These are phyloP conservation scores for Whalleya microplaca DNA, from an alignment of 2,329 filamentous ascomycete genomes.

Conservation along the genomic window DNA sequence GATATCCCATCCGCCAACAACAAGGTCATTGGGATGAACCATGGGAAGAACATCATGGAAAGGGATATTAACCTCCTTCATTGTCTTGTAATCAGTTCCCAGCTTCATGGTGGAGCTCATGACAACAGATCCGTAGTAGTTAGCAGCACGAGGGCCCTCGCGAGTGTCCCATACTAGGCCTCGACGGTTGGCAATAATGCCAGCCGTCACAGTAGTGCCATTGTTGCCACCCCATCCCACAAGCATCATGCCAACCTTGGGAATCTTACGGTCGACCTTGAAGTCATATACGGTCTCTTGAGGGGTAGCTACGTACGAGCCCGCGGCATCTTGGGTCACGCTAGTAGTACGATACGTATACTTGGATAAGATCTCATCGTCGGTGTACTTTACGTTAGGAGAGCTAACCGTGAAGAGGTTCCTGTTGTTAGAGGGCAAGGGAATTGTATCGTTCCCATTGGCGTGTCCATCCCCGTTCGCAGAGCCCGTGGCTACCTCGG, in stretches of 20 bases:
- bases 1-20: slow-evolving; percentile 97
- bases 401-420: slow-evolving; percentile 86
- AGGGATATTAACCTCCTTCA: slow-evolving; percentile 91
- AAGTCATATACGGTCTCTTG: slow-evolving; percentile 94
- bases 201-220: slow-evolving; percentile 93
- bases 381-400: slow-evolving; percentile 89
- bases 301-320: slow-evolving; percentile 81
- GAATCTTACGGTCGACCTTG: slow-evolving; percentile 92
- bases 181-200: slow-evolving; percentile 93
- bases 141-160: slow-evolving; percentile 81
- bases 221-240: slow-evolving; percentile 99
- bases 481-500: slow-evolving; percentile 61
- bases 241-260: slow-evolving; percentile 95
- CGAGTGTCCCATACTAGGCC: slow-evolving; percentile 90
- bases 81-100: slow-evolving; percentile 81
- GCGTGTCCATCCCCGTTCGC: slow-evolving; percentile 63
- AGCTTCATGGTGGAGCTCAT: slow-evolving; percentile 99
- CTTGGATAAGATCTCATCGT: slow-evolving; percentile 85
- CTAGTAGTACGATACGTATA: slow-evolving; percentile 96
- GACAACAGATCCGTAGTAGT: slow-evolving; percentile 97
- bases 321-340: slow-evolving; percentile 69
- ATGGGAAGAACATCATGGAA: slow-evolving; percentile 94
- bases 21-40: slow-evolving; percentile 95
- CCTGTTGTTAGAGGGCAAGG: slow-evolving; percentile 47
- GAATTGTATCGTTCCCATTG: slow-evolving; percentile 38